Evolutionary conservation across 495 filamentous ascomycete species (phyloP).

Genomic region (Aspergillus baeticus): DNA sequence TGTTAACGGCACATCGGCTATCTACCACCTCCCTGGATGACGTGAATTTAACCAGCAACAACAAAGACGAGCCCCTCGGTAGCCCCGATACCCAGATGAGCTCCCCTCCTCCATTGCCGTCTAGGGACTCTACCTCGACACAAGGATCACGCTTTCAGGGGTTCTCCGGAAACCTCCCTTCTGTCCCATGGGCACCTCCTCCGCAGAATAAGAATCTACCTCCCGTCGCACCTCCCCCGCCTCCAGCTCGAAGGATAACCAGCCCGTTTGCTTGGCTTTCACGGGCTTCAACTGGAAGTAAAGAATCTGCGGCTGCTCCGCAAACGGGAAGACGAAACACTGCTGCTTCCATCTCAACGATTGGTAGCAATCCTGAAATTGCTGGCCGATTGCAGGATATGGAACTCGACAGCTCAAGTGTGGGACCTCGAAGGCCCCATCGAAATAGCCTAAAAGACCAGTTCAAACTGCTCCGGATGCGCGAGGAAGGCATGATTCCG

Average conservation of each 20-base stretch:
- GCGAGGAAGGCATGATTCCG: conserved; percentile 67
- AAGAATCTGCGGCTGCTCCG: conserved; percentile 54
- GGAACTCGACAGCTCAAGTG: conserved; percentile 31
- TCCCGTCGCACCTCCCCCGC: conserved; percentile 43
- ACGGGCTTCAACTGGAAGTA: conserved; percentile 62
- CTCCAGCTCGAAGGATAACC: conserved; percentile 63
- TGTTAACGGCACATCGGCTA: conserved; percentile 59
- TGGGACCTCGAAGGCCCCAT: conserved; percentile 39
- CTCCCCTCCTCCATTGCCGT: conserved; percentile 49
- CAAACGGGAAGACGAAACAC: conserved; percentile 62
- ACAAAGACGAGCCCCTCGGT: conserved; percentile 36
- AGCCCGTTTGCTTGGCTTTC: conserved; percentile 86
- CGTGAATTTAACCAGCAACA: conserved; percentile 62
- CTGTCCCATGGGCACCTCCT: conserved; percentile 50
- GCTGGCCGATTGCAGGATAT: conserved; percentile 68
- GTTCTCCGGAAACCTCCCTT: conserved; percentile 49
- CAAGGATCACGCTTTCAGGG: conserved; percentile 45
- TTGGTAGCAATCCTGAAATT: conserved; percentile 72
- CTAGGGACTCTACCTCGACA: conserved; percentile 46
- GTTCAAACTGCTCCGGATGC: conserved; percentile 80
- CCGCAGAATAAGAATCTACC: conserved; percentile 39
- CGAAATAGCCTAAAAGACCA: conserved; percentile 78
- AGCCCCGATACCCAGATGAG: conserved; percentile 31
- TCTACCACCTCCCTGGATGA: conserved; percentile 68
- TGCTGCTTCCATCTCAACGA: conserved; percentile 68